These are phyloP conservation scores for Cryptococcus amylolentus DNA, from an alignment of 1,284 basidiomycete species.

Conservation along the genomic window DNA sequence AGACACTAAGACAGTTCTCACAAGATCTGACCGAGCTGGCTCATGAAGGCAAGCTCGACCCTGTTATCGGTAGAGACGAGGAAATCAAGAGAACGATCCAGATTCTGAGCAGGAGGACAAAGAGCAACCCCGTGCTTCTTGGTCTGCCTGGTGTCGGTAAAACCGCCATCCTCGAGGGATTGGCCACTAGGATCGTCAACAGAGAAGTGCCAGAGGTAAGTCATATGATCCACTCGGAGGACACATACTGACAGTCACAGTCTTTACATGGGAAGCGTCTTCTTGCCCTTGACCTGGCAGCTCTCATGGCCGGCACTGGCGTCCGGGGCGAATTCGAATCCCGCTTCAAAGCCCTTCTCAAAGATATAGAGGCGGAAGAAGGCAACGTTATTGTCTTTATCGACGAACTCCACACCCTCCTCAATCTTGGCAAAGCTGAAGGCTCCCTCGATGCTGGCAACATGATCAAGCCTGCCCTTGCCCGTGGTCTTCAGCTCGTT, in stretches of 20 bases:
- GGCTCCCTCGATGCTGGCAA: conserved; percentile 88
- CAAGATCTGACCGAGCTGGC: conserved; percentile 81
- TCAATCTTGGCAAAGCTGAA: conserved; percentile 81
- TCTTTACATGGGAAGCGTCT: conserved; percentile 78
- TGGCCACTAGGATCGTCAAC: conserved; percentile 81
- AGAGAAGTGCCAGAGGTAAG: conserved; percentile 85
- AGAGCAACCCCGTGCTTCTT: conserved; percentile 74
- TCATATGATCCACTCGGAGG: conserved; percentile 2
- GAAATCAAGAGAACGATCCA: conserved; percentile 89
- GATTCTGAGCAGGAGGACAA: conserved; percentile 64
- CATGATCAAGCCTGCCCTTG: conserved; percentile 60
- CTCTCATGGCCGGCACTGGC: conserved; percentile 79
- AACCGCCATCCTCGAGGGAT: conserved; percentile 82
- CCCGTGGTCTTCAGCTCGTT: conserved; percentile 77
- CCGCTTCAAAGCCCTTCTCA: conserved; percentile 80
- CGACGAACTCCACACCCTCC: conserved; percentile 68
- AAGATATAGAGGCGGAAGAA: conserved; percentile 81
- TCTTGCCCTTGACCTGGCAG: conserved; percentile 73
- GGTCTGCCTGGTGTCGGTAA: conserved; percentile 76
- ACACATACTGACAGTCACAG: conserved; percentile 47
- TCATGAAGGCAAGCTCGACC: conserved; percentile 78
- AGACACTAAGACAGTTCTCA: conserved; percentile 78
- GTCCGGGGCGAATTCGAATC: conserved; percentile 88
- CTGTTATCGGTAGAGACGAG: conserved; percentile 83
- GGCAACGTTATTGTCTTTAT: conserved; percentile 72